Percentiles rank a stretch among this genome's conserved stretches.
phyloP scores from a whole-genome alignment of 129 eudicot species.

The Kitagawia praeruptora region DNA sequence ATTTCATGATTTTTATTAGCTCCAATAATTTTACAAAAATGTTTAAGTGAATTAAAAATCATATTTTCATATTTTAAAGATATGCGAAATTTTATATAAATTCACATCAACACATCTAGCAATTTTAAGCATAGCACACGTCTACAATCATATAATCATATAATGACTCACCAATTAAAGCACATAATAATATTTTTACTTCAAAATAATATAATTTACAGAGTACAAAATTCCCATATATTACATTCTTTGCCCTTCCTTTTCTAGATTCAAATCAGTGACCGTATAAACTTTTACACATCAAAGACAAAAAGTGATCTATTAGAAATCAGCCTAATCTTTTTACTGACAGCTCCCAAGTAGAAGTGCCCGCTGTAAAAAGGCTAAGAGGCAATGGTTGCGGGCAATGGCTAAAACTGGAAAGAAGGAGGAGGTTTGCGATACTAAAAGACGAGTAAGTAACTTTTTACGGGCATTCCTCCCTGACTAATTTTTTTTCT shows the following conservation, averaged over 20 bases:
- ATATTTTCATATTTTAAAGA: no score
- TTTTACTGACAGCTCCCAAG: slow-evolving; percentile 46
- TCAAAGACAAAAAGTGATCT: neutral
- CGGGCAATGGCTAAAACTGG: slow-evolving; percentile 48
- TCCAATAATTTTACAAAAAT: no score
- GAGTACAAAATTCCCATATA: no score
- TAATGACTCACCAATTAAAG: no score
- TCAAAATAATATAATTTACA: no score
- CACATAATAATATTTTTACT: no score
- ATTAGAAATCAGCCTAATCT: neutral
- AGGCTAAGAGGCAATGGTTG: slow-evolving; percentile 60
- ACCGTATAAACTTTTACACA: neutral
- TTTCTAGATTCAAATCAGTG: neutral
- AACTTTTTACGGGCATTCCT: neutral
- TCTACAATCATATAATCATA: no score
- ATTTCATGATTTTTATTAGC: no score
- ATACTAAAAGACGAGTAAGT: slow-evolving; percentile 35
- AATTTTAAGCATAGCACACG: no score
- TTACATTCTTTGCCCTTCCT: neutral
- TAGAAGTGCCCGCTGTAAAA: slow-evolving; percentile 80
- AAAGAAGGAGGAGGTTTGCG: slow-evolving; percentile 33
- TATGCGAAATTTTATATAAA: no score
- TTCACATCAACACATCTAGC: no score
- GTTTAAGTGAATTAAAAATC: no score
- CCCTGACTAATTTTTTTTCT: neutral